Evolutionary conservation across 805 yeast genomes (phyloP).

Genomic region (Lipomyces kockii): DNA sequence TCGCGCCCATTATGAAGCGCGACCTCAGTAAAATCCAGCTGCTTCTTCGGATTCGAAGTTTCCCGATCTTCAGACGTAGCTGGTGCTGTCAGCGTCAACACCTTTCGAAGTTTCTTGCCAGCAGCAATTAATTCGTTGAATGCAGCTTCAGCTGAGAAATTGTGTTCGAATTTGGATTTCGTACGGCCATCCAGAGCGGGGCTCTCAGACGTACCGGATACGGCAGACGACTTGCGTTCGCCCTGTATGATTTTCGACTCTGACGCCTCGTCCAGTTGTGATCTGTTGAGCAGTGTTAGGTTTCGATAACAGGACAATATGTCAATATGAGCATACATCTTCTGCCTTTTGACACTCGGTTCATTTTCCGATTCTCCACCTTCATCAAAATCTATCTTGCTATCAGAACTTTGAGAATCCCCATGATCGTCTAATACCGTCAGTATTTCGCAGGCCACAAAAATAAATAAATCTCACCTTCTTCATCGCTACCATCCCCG

Average conservation of each 20-base stretch:
- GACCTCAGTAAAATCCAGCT: conserved; percentile 30
- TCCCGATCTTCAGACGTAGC: conserved; percentile 26
- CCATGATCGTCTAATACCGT: neutral
- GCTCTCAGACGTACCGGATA: neutral
- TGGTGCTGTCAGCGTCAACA: conserved; percentile 7
- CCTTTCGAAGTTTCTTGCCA: conserved; percentile 15
- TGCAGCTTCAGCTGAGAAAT: conserved; percentile 37
- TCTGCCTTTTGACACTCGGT: neutral
- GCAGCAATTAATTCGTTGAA: conserved; percentile 33
- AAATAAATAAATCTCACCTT: neutral
- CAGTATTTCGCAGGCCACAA: neutral
- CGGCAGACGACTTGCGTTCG: neutral
- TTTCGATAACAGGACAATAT: neutral
- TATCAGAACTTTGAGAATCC: neutral
- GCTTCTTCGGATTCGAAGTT: conserved; percentile 21
- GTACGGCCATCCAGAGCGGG: neutral
- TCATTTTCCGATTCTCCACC: neutral
- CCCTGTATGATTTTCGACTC: neutral
- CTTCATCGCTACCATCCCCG: neutral
- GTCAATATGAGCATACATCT: neutral
- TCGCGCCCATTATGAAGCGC: conserved; percentile 31
- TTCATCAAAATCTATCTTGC: neutral
- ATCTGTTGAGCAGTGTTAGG: neutral
- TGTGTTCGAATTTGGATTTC: conserved; percentile 35
- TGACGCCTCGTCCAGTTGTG: neutral